A percentile compares a stretch with the other conserved stretches of the same genome.
Evolutionary conservation across 805 yeast genomes (phyloP).

Genomic region (Kuraishia capsulata): DNA sequence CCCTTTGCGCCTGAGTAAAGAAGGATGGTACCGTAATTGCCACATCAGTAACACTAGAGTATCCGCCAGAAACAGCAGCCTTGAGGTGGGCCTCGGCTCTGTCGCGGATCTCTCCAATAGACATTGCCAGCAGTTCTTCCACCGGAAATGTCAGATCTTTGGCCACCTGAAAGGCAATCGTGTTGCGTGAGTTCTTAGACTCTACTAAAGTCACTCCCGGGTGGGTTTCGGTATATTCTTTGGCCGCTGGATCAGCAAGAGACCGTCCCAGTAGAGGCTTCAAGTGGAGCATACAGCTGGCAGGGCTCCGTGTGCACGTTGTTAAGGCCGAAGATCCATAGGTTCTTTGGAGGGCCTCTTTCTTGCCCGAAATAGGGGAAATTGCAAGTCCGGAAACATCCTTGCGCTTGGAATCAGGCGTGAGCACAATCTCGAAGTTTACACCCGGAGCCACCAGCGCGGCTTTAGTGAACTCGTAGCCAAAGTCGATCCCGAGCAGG

Average conservation of each 20-base stretch:
- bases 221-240: conserved; percentile 40
- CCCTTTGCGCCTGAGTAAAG: conserved; percentile 55
- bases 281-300: conserved; percentile 51
- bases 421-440: conserved; percentile 77
- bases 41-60: conserved; percentile 47
- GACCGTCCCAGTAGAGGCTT: conserved; percentile 67
- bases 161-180: conserved; percentile 46
- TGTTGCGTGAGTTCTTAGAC: conserved; percentile 33
- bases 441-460: conserved; percentile 86
- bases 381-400: conserved; percentile 75
- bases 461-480: conserved; percentile 81
- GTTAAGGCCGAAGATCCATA: conserved; percentile 74
- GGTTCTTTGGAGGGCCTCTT: conserved; percentile 52
- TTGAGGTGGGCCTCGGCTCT: conserved; percentile 60
- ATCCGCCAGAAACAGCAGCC: conserved; percentile 39
- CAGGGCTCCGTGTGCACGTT: conserved; percentile 66
- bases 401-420: conserved; percentile 87
- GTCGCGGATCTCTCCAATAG: conserved; percentile 49
- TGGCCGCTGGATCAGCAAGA: conserved; percentile 34
- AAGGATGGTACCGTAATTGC: conserved; percentile 75
- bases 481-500: conserved; percentile 81
- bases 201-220: conserved; percentile 48
- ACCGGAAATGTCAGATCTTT: conserved; percentile 34
- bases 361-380: conserved; percentile 24
- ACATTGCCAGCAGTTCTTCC: conserved; percentile 86